Evolutionary conservation across 495 filamentous ascomycete species (phyloP).

Genomic region (Trichoderma asperelloides): DNA sequence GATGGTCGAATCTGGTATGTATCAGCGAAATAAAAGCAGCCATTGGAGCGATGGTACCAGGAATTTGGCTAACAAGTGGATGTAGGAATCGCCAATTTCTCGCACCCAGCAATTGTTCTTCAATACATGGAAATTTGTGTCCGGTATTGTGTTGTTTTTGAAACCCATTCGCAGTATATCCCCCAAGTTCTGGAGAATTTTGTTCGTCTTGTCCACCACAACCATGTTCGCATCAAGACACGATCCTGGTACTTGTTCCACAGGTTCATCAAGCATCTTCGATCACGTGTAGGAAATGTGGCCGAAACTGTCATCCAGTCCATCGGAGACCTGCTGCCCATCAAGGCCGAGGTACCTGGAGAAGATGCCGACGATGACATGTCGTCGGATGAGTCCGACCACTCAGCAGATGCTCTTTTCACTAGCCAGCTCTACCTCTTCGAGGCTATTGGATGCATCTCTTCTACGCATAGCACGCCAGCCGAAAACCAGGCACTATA

Average conservation of each 20-base stretch:
- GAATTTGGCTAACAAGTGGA: slow-evolving; percentile 16
- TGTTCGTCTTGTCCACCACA: slow-evolving; percentile 78
- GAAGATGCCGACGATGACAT: slow-evolving; percentile 80
- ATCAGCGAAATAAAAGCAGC: background rate
- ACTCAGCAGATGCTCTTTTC: slow-evolving; percentile 81
- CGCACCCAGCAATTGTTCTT: slow-evolving; percentile 83
- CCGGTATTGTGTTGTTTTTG: slow-evolving; percentile 88
- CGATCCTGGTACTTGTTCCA: slow-evolving; percentile 96
- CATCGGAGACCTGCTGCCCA: slow-evolving; percentile 77
- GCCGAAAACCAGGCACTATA: slow-evolving; percentile 76
- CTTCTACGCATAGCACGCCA: slow-evolving; percentile 64
- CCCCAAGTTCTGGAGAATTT: slow-evolving; percentile 86
- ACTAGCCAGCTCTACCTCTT: slow-evolving; percentile 86
- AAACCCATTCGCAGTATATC: slow-evolving; percentile 66
- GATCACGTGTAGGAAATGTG: slow-evolving; percentile 74
- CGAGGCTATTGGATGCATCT: slow-evolving; percentile 86
- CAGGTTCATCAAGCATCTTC: slow-evolving; percentile 81
- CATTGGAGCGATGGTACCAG: background rate
- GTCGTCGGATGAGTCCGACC: slow-evolving; percentile 83
- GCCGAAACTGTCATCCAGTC: slow-evolving; percentile 83
- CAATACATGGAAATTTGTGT: slow-evolving; percentile 99
- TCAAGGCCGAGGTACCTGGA: slow-evolving; percentile 76
- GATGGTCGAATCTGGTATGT: slow-evolving; percentile 85
- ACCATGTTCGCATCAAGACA: slow-evolving; percentile 71
- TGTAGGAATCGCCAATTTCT: slow-evolving; percentile 71